Base-by-base conservation (phyloP, 768 basidiomycete genomes). In the Chalciporus pseudorubinellus region DNA sequence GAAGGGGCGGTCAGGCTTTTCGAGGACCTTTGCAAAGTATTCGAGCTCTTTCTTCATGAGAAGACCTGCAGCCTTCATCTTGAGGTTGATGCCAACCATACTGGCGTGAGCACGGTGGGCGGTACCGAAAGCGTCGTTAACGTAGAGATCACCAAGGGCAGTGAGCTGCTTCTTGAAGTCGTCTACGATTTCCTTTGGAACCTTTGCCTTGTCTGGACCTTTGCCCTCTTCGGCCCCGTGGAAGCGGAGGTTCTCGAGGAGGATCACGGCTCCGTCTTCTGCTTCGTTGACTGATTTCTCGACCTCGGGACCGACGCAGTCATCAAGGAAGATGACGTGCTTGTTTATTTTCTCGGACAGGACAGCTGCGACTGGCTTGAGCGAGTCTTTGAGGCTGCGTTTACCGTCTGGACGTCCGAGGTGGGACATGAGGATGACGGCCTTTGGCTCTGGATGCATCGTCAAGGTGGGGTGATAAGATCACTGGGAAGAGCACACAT, bases 141-240 rank as follows among this genome's bases (percentile, higher is more conserved):
- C 79, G 70, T 98, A 98, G 57, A 99, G 87, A 64, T 98, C 94
- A 46, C 95, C 95, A 59, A 99, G 86, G 50, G 78, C 80, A 50
- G 95, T 98, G 60, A 99, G 84, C 31, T 84, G 77, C 65, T 92
- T 85, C 42, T 92, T 81, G 81, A 99, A 99, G 61, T 83, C 74
- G 49, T 85, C 72, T 54, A 98, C 90, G 54, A 81, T 79, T 45
- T 82, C 80, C 19, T 88, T 77, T 68, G 94, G 89, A 39, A 97
- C 95, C 75, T 98, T 98, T 61, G 81, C 88, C 79, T 99, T 99
- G 64, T 94, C 93, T 46, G 95, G 92, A 70, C 89, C 86, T 71
- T 94, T 93, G 75, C 95, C 95, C 72, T 99, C 95, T 74, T 99
- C 95, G 65, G 95, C 95, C 59, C 92, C 93, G 72, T 98, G 92